phyloP scores from a whole-genome alignment of 805 yeast species.

The Groenewaldozyma salmanticensis region DNA sequence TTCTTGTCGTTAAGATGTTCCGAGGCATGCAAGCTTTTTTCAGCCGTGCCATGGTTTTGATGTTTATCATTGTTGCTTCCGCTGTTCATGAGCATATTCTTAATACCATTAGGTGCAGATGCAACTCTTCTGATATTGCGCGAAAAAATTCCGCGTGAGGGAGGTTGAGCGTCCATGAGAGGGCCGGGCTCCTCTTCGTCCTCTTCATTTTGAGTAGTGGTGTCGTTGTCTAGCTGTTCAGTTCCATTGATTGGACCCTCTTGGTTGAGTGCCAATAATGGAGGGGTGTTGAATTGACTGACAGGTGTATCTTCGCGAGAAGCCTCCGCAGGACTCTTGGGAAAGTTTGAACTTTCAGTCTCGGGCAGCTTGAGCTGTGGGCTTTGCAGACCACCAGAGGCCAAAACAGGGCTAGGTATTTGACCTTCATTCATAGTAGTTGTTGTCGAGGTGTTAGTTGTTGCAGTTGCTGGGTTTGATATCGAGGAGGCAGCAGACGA shows the following conservation, averaged over 20 bases:
- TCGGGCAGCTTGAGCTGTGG: too few relatives aligned
- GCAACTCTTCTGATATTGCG: slow-evolving; percentile 58
- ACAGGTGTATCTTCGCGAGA: neutral
- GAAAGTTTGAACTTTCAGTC: too few relatives aligned
- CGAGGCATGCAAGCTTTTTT: slow-evolving; percentile 1
- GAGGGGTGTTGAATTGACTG: neutral
- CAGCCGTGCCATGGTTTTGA: slow-evolving; percentile 2
- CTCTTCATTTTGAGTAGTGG: neutral
- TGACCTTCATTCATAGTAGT: too few relatives aligned
- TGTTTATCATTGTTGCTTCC: slow-evolving; percentile 1
- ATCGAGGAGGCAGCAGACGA: neutral
- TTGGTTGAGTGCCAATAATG: too few relatives aligned
- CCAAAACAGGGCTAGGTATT: too few relatives aligned
- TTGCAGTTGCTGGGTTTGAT: too few relatives aligned
- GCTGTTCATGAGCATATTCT: slow-evolving; percentile 19
- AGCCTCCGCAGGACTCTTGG: too few relatives aligned
- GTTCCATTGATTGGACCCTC: too few relatives aligned
- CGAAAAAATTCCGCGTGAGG: slow-evolving; percentile 17
- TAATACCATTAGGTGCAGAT: slow-evolving; percentile 66
- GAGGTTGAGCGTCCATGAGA: slow-evolving; percentile 12
- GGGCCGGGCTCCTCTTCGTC: neutral
- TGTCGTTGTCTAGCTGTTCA: neutral
- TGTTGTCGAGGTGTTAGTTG: too few relatives aligned
- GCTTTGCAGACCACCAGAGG: too few relatives aligned
- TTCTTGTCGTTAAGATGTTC: neutral